Evolutionary conservation across 2,329 filamentous ascomycete genomes (phyloP), one percentile per base, ranked within the genome.

Genomic region (Aspergillus calidoustus): DNA sequence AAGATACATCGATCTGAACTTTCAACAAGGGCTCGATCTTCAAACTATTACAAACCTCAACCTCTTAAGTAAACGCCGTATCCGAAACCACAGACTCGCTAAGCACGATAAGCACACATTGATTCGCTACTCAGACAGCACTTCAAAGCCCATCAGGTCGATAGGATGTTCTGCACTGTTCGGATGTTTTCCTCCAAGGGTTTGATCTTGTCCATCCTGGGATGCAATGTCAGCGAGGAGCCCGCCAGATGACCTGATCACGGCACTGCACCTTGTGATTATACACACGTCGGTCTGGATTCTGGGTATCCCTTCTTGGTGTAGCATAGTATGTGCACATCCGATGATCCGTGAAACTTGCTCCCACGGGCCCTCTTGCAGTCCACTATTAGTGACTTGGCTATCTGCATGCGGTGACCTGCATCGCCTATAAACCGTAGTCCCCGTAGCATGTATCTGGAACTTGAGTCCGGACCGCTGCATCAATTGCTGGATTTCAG

Each of bases 391-490:
- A 59, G 5, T 7, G 6, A 7, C 19, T 41, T 15, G 34, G 11
- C 34, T 41, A 17, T 41, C 34, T 15, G 11, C 34, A 41, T 41
- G 8, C 28, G 7, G 3, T 50, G 23, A 7, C 17, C 9, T 23
- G 23, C 23, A 17, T 38, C 28, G 41, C 86, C 60, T 80, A 93
- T 91, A 91, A 62, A 97, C 84, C 0, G 92, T 96, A 0, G 93
- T 97, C 11, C 93, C 93, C 5, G 92, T 92, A 31, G 90, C 91
- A 79, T 97, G 92, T 91, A 97, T 93, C 44, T 85, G 87, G 72
- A 91, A 92, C 66, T 86, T 87, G 64, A 97, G 77, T 1, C 91
- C 91, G 69, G 89, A 93, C 52, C 85, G 86, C 76, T 89, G 87
- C 69, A 97, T 84, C 51, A 97, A 82, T 58, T 88, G 86, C 80